Evolutionary conservation across 1,284 basidiomycete genomes (phyloP).

Genomic region (Trichosporon asahii): DNA sequence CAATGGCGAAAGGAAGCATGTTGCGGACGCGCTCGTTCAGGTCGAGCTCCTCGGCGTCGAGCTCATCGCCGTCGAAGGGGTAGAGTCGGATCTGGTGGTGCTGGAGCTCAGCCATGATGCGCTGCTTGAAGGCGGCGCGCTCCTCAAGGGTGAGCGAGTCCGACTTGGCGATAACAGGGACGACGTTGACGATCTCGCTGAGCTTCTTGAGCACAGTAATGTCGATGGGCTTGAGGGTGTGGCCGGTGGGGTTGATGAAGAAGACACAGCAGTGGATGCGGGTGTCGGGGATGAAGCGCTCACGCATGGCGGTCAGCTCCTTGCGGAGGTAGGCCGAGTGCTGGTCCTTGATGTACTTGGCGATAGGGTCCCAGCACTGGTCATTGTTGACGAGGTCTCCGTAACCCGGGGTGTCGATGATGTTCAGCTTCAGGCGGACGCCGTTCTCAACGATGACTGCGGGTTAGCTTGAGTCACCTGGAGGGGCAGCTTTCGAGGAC

Average conservation of each 20-base stretch:
- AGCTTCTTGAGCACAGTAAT: conserved; percentile 99
- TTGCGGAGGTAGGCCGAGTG: conserved; percentile 98
- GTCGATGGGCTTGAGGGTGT: conserved; percentile 88
- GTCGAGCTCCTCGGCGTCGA: conserved; percentile 78
- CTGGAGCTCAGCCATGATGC: conserved; percentile 89
- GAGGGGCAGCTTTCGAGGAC: too few species aligned
- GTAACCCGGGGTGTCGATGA: conserved; percentile 97
- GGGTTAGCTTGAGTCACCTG: neutral
- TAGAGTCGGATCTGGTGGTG: conserved; percentile 93
- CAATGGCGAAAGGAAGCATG: conserved; percentile 94
- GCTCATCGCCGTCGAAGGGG: conserved; percentile 95
- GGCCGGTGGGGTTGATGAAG: conserved; percentile 97
- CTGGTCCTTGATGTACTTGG: conserved; percentile 91
- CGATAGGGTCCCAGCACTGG: conserved; percentile 98
- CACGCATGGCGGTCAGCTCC: conserved; percentile 97
- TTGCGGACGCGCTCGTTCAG: conserved; percentile 88
- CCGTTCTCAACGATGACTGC: conserved; percentile 94
- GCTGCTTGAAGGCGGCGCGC: conserved; percentile 85
- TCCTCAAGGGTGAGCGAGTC: conserved; percentile 93
- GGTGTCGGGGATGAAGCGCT: conserved; percentile 96
- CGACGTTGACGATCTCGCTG: conserved; percentile 96
- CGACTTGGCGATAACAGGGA: conserved; percentile 97
- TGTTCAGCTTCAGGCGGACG: conserved; percentile 91
- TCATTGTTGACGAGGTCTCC: conserved; percentile 99
- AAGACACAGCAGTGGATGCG: conserved; percentile 97